Evolutionary conservation across 768 basidiomycete genomes (phyloP), one percentile per base, ranked within the genome.

Genomic region (Pisolithus albus): DNA sequence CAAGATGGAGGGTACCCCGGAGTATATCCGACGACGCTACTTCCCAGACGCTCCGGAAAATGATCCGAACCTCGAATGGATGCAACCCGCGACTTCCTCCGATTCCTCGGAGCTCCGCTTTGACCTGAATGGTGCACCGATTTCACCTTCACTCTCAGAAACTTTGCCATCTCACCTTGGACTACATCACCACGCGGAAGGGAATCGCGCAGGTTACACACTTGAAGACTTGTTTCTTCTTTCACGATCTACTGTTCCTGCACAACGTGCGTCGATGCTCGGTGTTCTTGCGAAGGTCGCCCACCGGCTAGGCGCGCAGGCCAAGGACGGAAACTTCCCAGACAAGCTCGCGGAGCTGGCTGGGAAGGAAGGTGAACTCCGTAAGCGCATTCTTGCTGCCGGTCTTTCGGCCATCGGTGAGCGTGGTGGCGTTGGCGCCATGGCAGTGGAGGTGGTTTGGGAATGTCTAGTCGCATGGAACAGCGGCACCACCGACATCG

Each of bases 101-200:
- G 9, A 63, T 68, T 4, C 59, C 61, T 46, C 59, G 61, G 13
- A 72, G 70, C 37, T 79, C 77, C 55, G 78, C 78, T 95, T 92
- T 61, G 88, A 94, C 65, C 77, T 94, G 2, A 74, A 77, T 1
- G 92, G 92, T 7, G 72, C 68, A 9, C 79, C 81, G 0, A 84
- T 95, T n/a, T 73, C 88, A 1, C 52, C 71, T 0, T 61, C 73
- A 2, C 59, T 82, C 2, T 78, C 81, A 2, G 64, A 74, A 0
- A 74, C 72, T 1, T 73, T 95, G 3, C 92, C 92, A 2, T 85
- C 88, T 0, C 84, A 92, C 68, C 76, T 92, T 6, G 93, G 93
- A 4, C 73, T 95, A 3, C 92, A 97, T 66, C 93, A 96, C 62
- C 93, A 95, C 62, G 85, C 92, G 0, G 83, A 89, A 50, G 74